phyloP scores from a whole-genome alignment of 1,284 basidiomycete species.

The Abortiporus biennis region DNA sequence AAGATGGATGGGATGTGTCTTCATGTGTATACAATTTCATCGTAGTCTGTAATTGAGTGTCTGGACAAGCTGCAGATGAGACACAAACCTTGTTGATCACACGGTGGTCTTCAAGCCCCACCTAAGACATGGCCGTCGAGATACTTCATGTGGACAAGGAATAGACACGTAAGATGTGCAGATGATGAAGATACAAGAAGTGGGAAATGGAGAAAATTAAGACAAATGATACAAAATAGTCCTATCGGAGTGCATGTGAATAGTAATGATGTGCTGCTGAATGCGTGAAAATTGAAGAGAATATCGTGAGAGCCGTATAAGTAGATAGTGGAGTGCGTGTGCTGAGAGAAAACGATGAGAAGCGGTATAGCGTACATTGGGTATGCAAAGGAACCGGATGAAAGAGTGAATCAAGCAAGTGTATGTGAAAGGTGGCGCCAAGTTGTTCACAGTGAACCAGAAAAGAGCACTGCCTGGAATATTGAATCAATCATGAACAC shows the following conservation, averaged over 20 bases:
- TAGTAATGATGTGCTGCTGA: slow-evolving; percentile 13
- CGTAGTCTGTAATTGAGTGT: no score
- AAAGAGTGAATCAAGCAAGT: not conserved
- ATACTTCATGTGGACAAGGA: not conserved
- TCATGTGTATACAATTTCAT: no score
- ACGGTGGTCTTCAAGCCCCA: slow-evolving; percentile 2
- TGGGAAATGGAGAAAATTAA: slow-evolving; percentile 16
- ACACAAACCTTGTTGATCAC: no score
- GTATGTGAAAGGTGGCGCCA: not conserved
- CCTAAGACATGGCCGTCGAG: no score
- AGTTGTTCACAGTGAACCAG: no score
- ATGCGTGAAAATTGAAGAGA: slow-evolving; percentile 14
- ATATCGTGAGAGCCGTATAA: no score
- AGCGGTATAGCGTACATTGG: slow-evolving; percentile 18
- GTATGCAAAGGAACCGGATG: slow-evolving; percentile 12
- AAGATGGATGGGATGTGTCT: no score
- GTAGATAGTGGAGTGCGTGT: no score
- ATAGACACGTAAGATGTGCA: not conserved
- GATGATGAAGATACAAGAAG: slow-evolving; percentile 8
- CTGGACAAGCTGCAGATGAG: no score
- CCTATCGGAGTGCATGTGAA: slow-evolving; percentile 3
- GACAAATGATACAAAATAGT: slow-evolving; percentile 13
- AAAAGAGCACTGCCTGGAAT: not conserved
- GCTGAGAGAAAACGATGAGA: slow-evolving; percentile 8
- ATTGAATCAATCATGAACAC: slow-evolving; percentile 5